Conservation (phyloP, 169 alveolate genomes). For the Perkinsus marinus region DNA sequence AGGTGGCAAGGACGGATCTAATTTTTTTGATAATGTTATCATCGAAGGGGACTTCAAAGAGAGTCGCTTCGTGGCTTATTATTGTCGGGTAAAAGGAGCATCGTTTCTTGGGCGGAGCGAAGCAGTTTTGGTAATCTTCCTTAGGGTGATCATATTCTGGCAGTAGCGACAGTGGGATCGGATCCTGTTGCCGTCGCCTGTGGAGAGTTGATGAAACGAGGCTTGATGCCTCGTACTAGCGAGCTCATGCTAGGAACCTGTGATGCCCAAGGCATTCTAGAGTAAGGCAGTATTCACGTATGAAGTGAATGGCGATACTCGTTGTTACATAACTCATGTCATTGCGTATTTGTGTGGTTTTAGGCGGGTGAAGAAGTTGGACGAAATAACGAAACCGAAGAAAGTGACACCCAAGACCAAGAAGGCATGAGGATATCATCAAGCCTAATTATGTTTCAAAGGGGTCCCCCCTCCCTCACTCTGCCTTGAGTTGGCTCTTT, state of each 20-base stretch:
- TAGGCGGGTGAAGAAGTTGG: neutral
- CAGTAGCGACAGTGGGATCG: constrained; percentile 18
- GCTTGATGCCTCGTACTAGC: constrained; percentile 15
- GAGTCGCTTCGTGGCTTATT: constrained; percentile 28
- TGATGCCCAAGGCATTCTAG: constrained; percentile 8
- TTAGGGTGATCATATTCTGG: constrained; percentile 5
- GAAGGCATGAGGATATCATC: neutral
- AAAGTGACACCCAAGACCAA: neutral
- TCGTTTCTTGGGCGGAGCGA: constrained; percentile 1
- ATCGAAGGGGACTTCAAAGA: constrained; percentile 21
- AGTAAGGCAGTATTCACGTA: no score
- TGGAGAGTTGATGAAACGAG: constrained; percentile 7
- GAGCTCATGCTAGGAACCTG: constrained; percentile 20
- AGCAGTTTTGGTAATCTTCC: neutral
- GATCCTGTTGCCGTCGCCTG: constrained; percentile 24
- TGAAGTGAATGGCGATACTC: no score
- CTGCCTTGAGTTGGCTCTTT: no score
- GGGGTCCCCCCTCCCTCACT: no score
- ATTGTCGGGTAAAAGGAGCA: constrained; percentile 5
- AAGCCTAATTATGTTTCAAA: no score
- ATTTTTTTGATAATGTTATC: constrained; percentile 17
- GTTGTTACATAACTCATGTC: neutral
- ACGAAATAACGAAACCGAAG: neutral
- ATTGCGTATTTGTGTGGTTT: neutral
- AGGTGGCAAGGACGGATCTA: neutral